Evolutionary conservation across 495 filamentous ascomycete genomes (phyloP).

Genomic region (Neurospora intermedia): DNA sequence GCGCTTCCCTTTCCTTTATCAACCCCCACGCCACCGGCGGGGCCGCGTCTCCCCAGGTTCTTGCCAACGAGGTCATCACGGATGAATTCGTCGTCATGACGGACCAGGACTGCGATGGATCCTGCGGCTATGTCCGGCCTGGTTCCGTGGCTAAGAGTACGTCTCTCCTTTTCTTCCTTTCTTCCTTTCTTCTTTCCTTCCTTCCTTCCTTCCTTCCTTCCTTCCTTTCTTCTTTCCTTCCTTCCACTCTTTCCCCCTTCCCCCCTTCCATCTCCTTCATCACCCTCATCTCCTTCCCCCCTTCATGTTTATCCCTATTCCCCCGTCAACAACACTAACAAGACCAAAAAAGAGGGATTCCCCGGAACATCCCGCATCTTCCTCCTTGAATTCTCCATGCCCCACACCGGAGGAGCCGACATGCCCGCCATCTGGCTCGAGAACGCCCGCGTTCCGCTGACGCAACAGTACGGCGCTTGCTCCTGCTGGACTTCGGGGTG

Average conservation of each 20-base stretch:
- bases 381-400: conserved; percentile 60
- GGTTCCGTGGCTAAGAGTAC: too few species aligned
- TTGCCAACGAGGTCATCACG: background rate
- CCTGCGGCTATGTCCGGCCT: background rate
- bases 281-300: too few species aligned
- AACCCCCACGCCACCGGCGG: conserved; percentile 17
- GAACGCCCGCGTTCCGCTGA: conserved; percentile 57
- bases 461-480: conserved; percentile 53
- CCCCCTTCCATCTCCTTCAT: too few species aligned
- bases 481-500: conserved; percentile 56
- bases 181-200: too few species aligned
- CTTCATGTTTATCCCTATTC: too few species aligned
- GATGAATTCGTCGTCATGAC: background rate
- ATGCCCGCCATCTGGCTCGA: conserved; percentile 62
- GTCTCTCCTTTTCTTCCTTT: too few species aligned
- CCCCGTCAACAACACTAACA: too few species aligned
- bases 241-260: too few species aligned
- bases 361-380: conserved; percentile 51
- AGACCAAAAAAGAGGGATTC: conserved; percentile 40
- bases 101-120: background rate
- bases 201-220: too few species aligned
- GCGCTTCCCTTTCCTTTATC: too few species aligned
- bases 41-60: background rate
- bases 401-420: conserved; percentile 29
- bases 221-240: too few species aligned